Percentiles rank a stretch among this genome's conserved stretches.
phyloP scores from a whole-genome alignment of 331 rosid genomes.

The Spiraea crenata region DNA sequence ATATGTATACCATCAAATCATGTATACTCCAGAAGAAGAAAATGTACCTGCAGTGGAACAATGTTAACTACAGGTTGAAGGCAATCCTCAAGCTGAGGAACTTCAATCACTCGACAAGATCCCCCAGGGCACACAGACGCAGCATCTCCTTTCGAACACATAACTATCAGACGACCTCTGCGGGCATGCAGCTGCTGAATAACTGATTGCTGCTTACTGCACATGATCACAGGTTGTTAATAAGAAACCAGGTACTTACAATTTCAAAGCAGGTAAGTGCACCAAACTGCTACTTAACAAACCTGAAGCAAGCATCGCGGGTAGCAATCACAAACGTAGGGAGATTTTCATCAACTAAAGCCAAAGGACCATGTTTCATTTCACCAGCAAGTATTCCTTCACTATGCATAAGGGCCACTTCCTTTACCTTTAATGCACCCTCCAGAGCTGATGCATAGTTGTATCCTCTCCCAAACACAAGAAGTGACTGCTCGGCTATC shows the following conservation, averaged over 20 bases:
- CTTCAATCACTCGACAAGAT: slow-evolving; percentile 79
- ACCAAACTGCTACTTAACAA: slow-evolving; percentile 25
- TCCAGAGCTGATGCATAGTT: slow-evolving; percentile 95
- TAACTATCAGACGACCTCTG: slow-evolving; percentile 86
- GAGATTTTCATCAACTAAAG: slow-evolving; percentile 96
- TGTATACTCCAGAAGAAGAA: neutral
- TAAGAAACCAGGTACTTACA: slow-evolving; percentile 24
- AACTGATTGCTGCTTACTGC: slow-evolving; percentile 99
- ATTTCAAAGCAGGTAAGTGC: slow-evolving; percentile 15
- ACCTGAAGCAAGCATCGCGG: slow-evolving; percentile 97
- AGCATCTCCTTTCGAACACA: slow-evolving; percentile 93
- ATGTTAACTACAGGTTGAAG: slow-evolving; percentile 95
- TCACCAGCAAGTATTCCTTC: slow-evolving; percentile 99
- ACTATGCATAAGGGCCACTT: slow-evolving; percentile 98
- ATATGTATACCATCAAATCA: neutral
- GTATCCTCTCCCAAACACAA: slow-evolving; percentile 95
- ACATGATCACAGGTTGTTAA: slow-evolving; percentile 27
- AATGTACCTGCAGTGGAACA: slow-evolving; percentile 84
- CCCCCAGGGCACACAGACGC: slow-evolving; percentile 60
- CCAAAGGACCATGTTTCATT: slow-evolving; percentile 99
- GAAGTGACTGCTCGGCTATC: slow-evolving; percentile 96
- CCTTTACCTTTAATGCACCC: slow-evolving; percentile 98
- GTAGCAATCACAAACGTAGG: slow-evolving; percentile 89
- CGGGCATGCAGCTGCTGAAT: slow-evolving; percentile 99
- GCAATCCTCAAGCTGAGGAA: slow-evolving; percentile 91